Conservation (phyloP, 306 rosid genomes). For the Citrullus colocynthis region DNA sequence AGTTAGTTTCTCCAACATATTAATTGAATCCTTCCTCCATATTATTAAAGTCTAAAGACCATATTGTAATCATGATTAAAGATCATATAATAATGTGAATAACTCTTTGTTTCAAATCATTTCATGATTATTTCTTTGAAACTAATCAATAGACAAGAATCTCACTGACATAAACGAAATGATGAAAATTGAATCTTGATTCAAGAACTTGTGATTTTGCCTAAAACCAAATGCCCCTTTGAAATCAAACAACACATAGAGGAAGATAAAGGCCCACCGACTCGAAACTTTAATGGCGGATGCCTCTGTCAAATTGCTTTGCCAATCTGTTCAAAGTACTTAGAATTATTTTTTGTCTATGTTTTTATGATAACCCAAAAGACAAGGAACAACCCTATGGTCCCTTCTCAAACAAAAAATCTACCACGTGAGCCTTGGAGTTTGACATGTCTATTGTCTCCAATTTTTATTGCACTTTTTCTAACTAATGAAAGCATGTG, state of each 20-base stretch:
- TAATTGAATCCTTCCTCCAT: neutral
- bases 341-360: neutral
- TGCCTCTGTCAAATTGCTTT: neutral
- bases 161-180: neutral
- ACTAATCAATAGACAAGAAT: neutral
- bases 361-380: neutral
- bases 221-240: neutral
- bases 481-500: slow-evolving; percentile 24
- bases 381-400: neutral
- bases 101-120: neutral
- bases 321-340: neutral
- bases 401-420: neutral
- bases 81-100: neutral
- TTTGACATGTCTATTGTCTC: neutral
- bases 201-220: neutral
- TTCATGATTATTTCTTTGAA: neutral
- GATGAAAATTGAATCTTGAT: neutral
- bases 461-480: neutral
- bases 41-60: neutral
- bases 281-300: neutral
- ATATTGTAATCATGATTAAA: neutral
- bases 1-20: too few species aligned
- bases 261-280: neutral
- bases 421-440: neutral
- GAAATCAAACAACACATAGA: neutral